Evolutionary conservation across 768 basidiomycete species (phyloP), one percentile per base, ranked within the genome.

Genomic region (Brasilioporus rufonigricans): DNA sequence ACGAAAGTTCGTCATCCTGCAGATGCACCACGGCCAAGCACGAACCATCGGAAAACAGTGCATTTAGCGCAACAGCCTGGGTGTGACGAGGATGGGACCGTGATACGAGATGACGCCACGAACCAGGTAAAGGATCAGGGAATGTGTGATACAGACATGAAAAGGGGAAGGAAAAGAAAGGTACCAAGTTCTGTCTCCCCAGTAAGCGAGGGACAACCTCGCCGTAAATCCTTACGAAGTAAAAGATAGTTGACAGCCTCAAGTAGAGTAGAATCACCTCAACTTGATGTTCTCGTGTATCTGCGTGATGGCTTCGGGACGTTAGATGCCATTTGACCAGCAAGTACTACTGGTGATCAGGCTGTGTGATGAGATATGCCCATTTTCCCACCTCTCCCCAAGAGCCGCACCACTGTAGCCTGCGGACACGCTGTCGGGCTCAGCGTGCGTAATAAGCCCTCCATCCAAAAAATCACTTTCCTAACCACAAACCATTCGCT

Each of bases 381-480:
- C 32, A 57, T 64, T 72, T 71, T 65, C 71, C 67, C 69, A 68
- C 60, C 53, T 57, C 65, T 60, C 61, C 43, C 52, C 56, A 52
- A 47, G 60, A 57, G 64, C 60, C 58, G 48, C 51, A 33, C 43
- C 43, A 50, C 41, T 4, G 44, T 21, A 47, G 43, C 49, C 12
- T 11, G 58, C 56, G 47, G 53, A 54, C 58, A 59, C 61, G 63
- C 52, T 61, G 59, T 63, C 63, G 65, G 59, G 38, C 48, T 59
- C 61, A 59, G 67, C 59, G 69, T 69, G 63, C 56, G 64, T 59
- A 51, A 38, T 29, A 45, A 52, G 21, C 44, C 39, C 26, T 50
- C 45, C 50, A 51, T 56, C 58, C 39, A 11, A 66, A 44, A 53
- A 41, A 41, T 55, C 46, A 24, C 44, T 50, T 57, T 51, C 21